phyloP scores from a whole-genome alignment of 148 eudicot species.

The Persicaria tinctoria region DNA sequence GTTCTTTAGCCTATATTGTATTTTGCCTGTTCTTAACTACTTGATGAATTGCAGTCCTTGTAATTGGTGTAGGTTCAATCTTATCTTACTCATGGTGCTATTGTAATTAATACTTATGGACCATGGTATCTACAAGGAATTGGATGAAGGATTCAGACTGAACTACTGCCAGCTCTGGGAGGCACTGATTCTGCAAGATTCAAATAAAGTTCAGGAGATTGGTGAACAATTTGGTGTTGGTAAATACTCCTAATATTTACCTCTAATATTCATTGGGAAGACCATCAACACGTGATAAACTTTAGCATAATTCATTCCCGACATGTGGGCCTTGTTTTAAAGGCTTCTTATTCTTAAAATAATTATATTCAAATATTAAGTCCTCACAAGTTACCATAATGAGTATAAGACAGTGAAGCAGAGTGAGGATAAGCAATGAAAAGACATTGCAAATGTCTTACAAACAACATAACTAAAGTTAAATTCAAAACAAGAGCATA shows the following conservation, averaged over 20 bases:
- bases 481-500: too few species aligned
- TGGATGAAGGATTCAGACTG: conserved; percentile 71
- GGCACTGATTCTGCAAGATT: conserved; percentile 60
- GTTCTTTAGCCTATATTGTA: conserved; percentile 13
- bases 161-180: conserved; percentile 83
- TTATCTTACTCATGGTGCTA: background rate
- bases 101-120: conserved; percentile 62
- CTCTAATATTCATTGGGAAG: conserved; percentile 90
- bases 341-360: too few species aligned
- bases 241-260: conserved; percentile 65
- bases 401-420: too few species aligned
- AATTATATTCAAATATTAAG: too few species aligned
- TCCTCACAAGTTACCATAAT: too few species aligned
- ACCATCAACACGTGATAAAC: conserved; percentile 58
- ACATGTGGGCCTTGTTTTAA: too few species aligned
- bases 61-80: background rate
- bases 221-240: conserved; percentile 74
- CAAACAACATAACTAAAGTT: too few species aligned
- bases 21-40: background rate
- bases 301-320: background rate
- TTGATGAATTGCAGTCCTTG: background rate
- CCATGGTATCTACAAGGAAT: conserved; percentile 80
- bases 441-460: too few species aligned
- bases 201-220: conserved; percentile 45
- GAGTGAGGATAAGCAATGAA: too few species aligned